Base-by-base conservation (phyloP, 2,329 filamentous ascomycete genomes). In the Knoxdaviesia proteae region DNA sequence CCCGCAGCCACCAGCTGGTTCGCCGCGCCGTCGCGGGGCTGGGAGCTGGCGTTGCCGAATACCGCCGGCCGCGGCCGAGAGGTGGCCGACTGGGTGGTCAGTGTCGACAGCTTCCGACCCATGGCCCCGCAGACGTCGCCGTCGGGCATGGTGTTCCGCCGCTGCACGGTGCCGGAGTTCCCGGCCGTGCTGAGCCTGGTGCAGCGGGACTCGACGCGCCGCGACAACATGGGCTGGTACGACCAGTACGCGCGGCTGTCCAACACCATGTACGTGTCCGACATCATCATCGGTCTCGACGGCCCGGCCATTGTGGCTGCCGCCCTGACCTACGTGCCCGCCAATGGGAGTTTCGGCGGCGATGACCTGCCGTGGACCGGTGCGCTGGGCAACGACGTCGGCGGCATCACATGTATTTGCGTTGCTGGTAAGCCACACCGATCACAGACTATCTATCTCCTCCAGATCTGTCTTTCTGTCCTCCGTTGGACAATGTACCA, bases 391-490 rank as follows among this genome's bases (percentile, higher is more conserved):
- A 52, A 56, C 38, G 61, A 68, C 45, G 64, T 72, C 37, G 72
- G 71, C 39, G 72, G 72, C 31, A 64, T 73, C 34, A 66, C 70
- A n/a, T 77, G 72, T 53, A 67, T 76, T 42, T 75, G 68, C 54
- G 65, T 75, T 47, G 57, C 60, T 51, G 67, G 72, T 72, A 53
- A 46, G 67, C 61, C 29, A 8, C 40, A 40, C 47, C 38, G 31
- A 32, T 32, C 34, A 36, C 42, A 32, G 11, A 11, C 34, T 36
- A 36, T 3, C 34, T 11, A 36, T 36, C 34, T 39, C 34, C 36
- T 47, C 38, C 31, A 7, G 8, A 32, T n/a, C 29, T 38, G 39
- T 41, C 38, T 42, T 32, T 37, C 30, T 30, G 34, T 29, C 33
- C 11, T 42, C 2, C 30, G 32, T 34, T 30, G 3, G 7, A 30